Conservation (phyloP, 208 protist species). For the Histomonas meleagridis region DNA sequence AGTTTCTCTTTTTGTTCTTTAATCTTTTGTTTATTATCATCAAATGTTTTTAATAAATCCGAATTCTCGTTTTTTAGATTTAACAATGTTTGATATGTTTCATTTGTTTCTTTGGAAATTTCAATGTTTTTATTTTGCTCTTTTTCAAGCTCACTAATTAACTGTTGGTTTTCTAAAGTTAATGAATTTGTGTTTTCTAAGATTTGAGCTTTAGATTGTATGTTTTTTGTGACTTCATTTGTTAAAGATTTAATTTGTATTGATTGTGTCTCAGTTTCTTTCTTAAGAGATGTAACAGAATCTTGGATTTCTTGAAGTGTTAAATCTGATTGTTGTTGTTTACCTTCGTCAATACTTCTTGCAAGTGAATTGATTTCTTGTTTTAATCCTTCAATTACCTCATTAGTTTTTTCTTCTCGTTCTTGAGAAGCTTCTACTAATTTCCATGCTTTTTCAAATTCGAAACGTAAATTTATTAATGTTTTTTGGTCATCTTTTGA, state of each 20-base stretch:
- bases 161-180: not conserved
- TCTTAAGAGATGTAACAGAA: not conserved
- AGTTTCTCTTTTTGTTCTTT: not conserved
- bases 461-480: slow-evolving; percentile 66
- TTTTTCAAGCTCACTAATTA: not conserved
- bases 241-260: not conserved
- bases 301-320: not conserved
- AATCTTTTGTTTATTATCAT: not conserved
- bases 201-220: not conserved
- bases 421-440: slow-evolving; percentile 82
- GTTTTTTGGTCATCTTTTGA: slow-evolving; percentile 82
- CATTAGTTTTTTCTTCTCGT: slow-evolving; percentile 77
- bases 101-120: not conserved
- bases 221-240: not conserved
- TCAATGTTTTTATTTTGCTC: not conserved
- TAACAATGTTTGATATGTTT: not conserved
- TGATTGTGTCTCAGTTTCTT: not conserved
- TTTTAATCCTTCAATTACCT: slow-evolving; percentile 76
- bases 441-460: slow-evolving; percentile 74
- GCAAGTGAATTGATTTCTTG: slow-evolving; percentile 77
- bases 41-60: slow-evolving; percentile 62
- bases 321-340: slow-evolving; percentile 79
- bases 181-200: not conserved
- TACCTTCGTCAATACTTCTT: slow-evolving; percentile 74
- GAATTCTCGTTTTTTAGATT: not conserved